Evolutionary conservation across 805 yeast genomes (phyloP).

Genomic region (Candida orba): DNA sequence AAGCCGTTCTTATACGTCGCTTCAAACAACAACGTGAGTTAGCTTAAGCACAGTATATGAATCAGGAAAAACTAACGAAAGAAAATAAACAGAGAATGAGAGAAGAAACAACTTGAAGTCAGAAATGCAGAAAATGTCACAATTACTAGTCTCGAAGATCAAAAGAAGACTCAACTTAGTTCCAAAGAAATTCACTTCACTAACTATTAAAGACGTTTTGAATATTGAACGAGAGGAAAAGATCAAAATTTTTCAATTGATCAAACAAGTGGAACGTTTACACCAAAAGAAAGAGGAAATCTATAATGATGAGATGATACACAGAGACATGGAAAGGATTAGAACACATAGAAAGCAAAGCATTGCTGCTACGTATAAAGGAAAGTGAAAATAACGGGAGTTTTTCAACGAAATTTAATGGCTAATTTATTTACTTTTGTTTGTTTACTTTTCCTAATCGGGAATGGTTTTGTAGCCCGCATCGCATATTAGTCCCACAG

Average conservation of each 20-base stretch:
- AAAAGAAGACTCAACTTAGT: constrained; percentile 15
- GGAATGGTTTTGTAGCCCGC: too few relatives aligned
- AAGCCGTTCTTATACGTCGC: constrained; percentile 13
- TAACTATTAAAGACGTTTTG: constrained; percentile 19
- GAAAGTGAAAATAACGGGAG: too few relatives aligned
- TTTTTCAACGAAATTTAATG: too few relatives aligned
- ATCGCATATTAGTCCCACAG: too few relatives aligned
- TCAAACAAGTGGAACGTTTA: constrained; percentile 13
- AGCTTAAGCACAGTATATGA: not conserved
- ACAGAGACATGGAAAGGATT: constrained; percentile 5
- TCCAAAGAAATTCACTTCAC: constrained; percentile 20
- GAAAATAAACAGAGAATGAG: constrained; percentile 16
- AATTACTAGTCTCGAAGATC: constrained; percentile 18
- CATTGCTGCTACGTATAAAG: not conserved
- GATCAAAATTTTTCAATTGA: constrained; percentile 18
- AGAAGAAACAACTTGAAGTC: constrained; percentile 10
- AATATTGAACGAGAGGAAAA: constrained; percentile 23
- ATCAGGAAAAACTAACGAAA: constrained; percentile 1
- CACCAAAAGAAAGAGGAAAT: constrained; percentile 1
- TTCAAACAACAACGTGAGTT: constrained; percentile 21
- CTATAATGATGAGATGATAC: constrained; percentile 3
- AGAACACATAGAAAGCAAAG: constrained; percentile 5
- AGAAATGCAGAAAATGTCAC: constrained; percentile 13
- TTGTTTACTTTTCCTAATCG: too few relatives aligned
- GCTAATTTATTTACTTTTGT: too few relatives aligned